phyloP scores from a whole-genome alignment of 352 stramenopile species.

The Globisporangium nodosum region DNA sequence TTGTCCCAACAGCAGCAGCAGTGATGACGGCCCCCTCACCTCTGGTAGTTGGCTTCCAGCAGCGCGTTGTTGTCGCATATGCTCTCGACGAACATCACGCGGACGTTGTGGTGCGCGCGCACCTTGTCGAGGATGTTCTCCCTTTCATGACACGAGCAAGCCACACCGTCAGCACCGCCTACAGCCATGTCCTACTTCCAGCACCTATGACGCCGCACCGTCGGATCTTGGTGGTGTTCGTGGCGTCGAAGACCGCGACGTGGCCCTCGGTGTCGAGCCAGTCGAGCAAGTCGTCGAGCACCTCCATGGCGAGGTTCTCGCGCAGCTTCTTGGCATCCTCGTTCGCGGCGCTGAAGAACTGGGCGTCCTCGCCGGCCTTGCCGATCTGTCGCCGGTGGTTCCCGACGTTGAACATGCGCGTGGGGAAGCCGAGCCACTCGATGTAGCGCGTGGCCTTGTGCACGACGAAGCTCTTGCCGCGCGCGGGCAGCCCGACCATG shows the following conservation, averaged over 20 bases:
- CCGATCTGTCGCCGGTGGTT: conserved; percentile 85
- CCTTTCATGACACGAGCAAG: conserved; percentile 15
- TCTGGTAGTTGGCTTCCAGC: conserved; percentile 88
- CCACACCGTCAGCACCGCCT: neutral
- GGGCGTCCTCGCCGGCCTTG: conserved; percentile 60
- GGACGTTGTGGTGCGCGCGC: conserved; percentile 53
- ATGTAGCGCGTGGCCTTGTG: conserved; percentile 92
- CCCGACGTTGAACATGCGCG: conserved; percentile 94
- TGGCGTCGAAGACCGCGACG: conserved; percentile 94
- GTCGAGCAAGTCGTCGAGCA: conserved; percentile 85
- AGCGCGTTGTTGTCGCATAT: conserved; percentile 93
- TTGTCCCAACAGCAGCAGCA: neutral
- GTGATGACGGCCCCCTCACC: conserved; percentile 18
- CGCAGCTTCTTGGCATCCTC: conserved; percentile 69
- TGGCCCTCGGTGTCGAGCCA: conserved; percentile 89
- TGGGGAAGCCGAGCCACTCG: conserved; percentile 89
- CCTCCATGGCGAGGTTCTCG: conserved; percentile 86
- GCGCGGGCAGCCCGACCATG: conserved; percentile 91
- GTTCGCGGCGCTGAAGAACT: conserved; percentile 92
- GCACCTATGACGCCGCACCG: conserved; percentile 13
- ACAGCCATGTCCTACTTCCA: conserved; percentile 8
- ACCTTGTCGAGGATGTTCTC: conserved; percentile 61
- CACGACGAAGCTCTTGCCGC: conserved; percentile 95
- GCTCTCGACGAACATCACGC: conserved; percentile 94
- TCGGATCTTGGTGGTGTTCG: conserved; percentile 90